A percentile compares a stretch with the other conserved stretches of the same genome.
Conservation (phyloP, 495 filamentous ascomycete species). For the Thermothielavioides terrestris region DNA sequence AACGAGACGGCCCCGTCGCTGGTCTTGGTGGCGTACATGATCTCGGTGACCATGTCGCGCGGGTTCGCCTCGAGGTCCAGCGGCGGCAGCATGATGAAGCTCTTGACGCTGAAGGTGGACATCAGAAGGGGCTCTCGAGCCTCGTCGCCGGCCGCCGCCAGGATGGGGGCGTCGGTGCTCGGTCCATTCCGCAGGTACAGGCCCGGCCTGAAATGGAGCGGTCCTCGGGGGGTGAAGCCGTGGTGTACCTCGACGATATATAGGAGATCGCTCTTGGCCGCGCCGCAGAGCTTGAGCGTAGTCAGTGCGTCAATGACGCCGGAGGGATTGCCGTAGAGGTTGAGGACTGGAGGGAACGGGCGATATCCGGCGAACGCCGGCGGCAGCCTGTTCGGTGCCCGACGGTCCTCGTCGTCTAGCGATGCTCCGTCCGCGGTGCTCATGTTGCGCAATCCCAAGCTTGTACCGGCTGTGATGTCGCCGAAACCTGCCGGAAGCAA, state of each 20-base stretch:
- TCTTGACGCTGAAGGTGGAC: not conserved
- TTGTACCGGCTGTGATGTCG: too few species aligned
- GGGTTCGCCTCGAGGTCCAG: not conserved
- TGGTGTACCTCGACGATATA: slow-evolving; percentile 6
- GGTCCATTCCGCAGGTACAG: slow-evolving; percentile 11
- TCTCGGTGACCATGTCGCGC: slow-evolving; percentile 4
- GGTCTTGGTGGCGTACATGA: not conserved
- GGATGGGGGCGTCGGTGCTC: slow-evolving; percentile 1
- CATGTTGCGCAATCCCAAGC: too few species aligned
- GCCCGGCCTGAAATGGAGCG: slow-evolving; percentile 4
- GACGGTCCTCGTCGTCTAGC: too few species aligned
- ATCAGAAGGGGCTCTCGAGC: not conserved
- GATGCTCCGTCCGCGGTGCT: too few species aligned
- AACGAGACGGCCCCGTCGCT: not conserved
- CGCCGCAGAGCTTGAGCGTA: slow-evolving; percentile 3
- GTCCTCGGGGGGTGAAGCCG: slow-evolving; percentile 1
- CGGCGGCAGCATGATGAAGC: slow-evolving; percentile 3
- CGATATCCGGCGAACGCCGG: slow-evolving; percentile 6
- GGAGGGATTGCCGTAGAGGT: slow-evolving; percentile 7
- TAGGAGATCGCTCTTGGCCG: not conserved
- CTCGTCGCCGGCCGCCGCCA: slow-evolving; percentile 8
- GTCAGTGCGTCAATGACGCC: not conserved
- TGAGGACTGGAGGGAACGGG: slow-evolving; percentile 9
- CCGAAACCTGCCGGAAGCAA: too few species aligned
- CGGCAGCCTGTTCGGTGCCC: too few species aligned